Evolutionary conservation across 345 rosid species (phyloP).

Genomic region (Trapa incisa): DNA sequence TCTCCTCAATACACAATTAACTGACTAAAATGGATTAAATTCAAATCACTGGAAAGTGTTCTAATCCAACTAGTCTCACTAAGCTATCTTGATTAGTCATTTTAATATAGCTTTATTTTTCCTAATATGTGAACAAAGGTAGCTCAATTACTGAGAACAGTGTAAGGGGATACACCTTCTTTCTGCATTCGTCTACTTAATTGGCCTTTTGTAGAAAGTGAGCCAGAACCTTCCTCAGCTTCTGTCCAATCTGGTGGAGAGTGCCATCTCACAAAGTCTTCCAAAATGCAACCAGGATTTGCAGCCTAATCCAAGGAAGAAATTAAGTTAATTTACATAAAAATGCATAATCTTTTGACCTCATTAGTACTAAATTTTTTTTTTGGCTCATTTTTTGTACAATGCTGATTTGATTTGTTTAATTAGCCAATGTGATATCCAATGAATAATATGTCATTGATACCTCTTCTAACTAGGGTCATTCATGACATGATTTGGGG

Average conservation of each 20-base stretch:
- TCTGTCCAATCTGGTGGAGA: constrained; percentile 99
- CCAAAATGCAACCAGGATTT: constrained; percentile 93
- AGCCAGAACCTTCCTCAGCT: constrained; percentile 31
- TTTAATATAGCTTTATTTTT: background rate
- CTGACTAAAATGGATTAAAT: background rate
- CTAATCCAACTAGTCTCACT: background rate
- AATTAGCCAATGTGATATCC: too few species aligned
- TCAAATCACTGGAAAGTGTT: background rate
- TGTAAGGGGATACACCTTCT: constrained; percentile 41
- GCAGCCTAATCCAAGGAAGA: constrained; percentile 52
- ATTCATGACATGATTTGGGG: too few species aligned
- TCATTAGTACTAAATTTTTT: too few species aligned
- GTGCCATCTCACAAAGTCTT: constrained; percentile 99
- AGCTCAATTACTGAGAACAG: too few species aligned
- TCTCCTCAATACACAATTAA: background rate
- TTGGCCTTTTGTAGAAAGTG: constrained; percentile 54
- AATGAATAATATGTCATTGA: too few species aligned
- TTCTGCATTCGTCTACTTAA: constrained; percentile 91
- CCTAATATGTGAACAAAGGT: background rate
- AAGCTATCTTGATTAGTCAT: background rate
- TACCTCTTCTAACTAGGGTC: too few species aligned
- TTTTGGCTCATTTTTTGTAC: too few species aligned
- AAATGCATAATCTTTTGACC: too few species aligned
- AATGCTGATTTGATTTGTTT: too few species aligned
- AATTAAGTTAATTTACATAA: background rate